Conservation (phyloP, 495 filamentous ascomycete genomes). For the Bombardia bombarda region DNA sequence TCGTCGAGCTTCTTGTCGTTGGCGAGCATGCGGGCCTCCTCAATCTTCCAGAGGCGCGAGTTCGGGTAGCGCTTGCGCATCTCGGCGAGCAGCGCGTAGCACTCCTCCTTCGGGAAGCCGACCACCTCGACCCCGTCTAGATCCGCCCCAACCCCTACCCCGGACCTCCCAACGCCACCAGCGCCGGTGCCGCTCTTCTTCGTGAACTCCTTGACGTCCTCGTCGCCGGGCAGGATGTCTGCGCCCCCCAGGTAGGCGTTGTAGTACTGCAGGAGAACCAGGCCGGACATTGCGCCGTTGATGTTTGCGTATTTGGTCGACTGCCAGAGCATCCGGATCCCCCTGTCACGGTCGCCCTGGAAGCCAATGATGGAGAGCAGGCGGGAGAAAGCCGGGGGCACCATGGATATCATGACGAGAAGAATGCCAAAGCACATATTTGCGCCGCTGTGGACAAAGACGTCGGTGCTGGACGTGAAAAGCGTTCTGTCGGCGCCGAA, state of each 20-base stretch:
- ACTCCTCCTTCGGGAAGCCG: constrained; percentile 66
- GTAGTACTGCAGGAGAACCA: constrained; percentile 78
- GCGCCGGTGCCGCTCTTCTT: constrained; percentile 10
- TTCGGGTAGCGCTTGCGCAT: constrained; percentile 77
- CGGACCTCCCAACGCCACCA: constrained; percentile 10
- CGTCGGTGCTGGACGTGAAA: constrained; percentile 64
- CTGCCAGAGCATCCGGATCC: constrained; percentile 84
- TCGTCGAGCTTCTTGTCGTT: constrained; percentile 58
- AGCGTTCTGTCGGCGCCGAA: constrained; percentile 33
- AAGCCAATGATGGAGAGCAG: constrained; percentile 88
- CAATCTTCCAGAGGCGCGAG: constrained; percentile 78
- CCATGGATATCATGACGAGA: constrained; percentile 76
- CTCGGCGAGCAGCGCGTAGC: constrained; percentile 56
- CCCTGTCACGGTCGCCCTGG: constrained; percentile 78
- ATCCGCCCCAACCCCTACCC: no score
- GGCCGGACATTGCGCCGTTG: constrained; percentile 81
- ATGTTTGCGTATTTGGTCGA: constrained; percentile 80
- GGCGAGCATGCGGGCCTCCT: constrained; percentile 76
- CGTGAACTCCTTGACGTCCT: constrained; percentile 39
- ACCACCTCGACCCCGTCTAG: constrained; percentile 38
- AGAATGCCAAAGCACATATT: constrained; percentile 87
- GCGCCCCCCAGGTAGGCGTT: constrained; percentile 77
- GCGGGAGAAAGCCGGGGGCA: constrained; percentile 80
- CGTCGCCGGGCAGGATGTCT: constrained; percentile 69
- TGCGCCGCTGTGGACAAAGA: constrained; percentile 80